A percentile compares a stretch with the other conserved stretches of the same genome.
Conservation (phyloP, 1,139 yeast genomes). For the Petasospora rhodanensis region DNA sequence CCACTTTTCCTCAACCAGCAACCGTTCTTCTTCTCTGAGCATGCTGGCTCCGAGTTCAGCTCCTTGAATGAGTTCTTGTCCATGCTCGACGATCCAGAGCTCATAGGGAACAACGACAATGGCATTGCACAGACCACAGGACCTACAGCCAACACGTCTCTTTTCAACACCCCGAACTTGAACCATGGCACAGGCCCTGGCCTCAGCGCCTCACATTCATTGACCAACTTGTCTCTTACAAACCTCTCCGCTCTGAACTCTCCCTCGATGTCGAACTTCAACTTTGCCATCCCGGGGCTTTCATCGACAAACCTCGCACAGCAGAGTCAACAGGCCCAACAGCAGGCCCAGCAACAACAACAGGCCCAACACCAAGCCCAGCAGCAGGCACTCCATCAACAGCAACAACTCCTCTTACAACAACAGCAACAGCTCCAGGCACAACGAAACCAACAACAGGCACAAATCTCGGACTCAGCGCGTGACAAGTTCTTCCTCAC, state of each 20-base stretch:
- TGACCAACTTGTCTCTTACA: slow-evolving; percentile 23
- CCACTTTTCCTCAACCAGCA: slow-evolving; percentile 44
- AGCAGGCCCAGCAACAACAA: slow-evolving; percentile 8
- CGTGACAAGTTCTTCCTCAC: slow-evolving; percentile 91
- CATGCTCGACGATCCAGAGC: slow-evolving; percentile 77
- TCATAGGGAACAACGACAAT: slow-evolving; percentile 13
- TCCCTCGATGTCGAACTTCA: slow-evolving; percentile 16
- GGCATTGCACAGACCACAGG: slow-evolving; percentile 1
- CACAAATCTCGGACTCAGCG: slow-evolving; percentile 62
- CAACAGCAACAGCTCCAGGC: slow-evolving; percentile 12
- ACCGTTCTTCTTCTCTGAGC: slow-evolving; percentile 82
- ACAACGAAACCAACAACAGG: slow-evolving; percentile 14
- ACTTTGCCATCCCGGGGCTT: slow-evolving; percentile 9
- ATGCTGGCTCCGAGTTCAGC: slow-evolving; percentile 89
- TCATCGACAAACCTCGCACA: slow-evolving; percentile 6
- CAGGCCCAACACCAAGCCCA: slow-evolving; percentile 8
- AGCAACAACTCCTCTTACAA: slow-evolving; percentile 8
- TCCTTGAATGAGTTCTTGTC: slow-evolving; percentile 85
- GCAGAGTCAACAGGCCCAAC: slow-evolving; percentile 1
- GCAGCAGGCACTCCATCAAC: slow-evolving; percentile 5
- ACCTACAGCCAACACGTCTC: slow-evolving; percentile 1
- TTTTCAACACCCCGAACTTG: slow-evolving; percentile 9
- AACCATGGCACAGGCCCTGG: slow-evolving; percentile 2
- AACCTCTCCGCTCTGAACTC: slow-evolving; percentile 21
- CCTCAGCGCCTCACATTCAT: slow-evolving; percentile 18